Base-by-base conservation (phyloP, 2,329 filamentous ascomycete genomes). In the Epichloe coenophiala region DNA sequence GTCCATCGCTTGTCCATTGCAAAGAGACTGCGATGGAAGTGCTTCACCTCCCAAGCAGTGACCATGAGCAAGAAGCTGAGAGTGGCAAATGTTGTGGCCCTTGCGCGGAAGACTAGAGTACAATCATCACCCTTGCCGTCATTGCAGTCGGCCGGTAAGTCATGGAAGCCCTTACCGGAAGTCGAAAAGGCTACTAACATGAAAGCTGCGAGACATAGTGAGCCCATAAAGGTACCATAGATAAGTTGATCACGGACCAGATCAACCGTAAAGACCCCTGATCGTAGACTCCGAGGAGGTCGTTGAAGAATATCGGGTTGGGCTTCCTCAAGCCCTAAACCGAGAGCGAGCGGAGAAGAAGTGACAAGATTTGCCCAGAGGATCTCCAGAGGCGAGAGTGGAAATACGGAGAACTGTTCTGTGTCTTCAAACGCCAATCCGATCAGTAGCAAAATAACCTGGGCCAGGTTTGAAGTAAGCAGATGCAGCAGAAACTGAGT, bases 351-450 rank as follows among this genome's bases (percentile, higher is more conserved):
- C 57, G 86, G 77, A 6, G 80, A 84, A 1, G 81, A 85, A 1
- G 84, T 88, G 49, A 87, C 76, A 60, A 88, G 78, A 61, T 87
- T 88, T 55, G 84, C 81, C 84, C 84, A 88, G 35, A 88, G 75
- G 59, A 87, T 86, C 60, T 88, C 83, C 4, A 88, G 74, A 0
- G 84, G 83, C 1, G 81, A 81, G 13, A 88, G 71, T 0, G 83
- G 84, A 60, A 86, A 87, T 13, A 87, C 78, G 1, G 82, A 83
- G 15, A 78, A 66, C 12, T 70, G 68, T 2, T 71, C 62, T 0
- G 55, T 56, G 58, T 87, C 84, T 63, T 83, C 81, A 69, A 87
- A 87, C 1, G 75, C 75, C 5, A 88, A 75, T 46, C 81, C 83
- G 49, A 87, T 77, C 17, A 88, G 73, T 12, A 88, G 72, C 1